A percentile compares a stretch with the other conserved stretches of the same genome.
Conservation (phyloP, 1,284 basidiomycete genomes). For the Cerioporus squamosus region DNA sequence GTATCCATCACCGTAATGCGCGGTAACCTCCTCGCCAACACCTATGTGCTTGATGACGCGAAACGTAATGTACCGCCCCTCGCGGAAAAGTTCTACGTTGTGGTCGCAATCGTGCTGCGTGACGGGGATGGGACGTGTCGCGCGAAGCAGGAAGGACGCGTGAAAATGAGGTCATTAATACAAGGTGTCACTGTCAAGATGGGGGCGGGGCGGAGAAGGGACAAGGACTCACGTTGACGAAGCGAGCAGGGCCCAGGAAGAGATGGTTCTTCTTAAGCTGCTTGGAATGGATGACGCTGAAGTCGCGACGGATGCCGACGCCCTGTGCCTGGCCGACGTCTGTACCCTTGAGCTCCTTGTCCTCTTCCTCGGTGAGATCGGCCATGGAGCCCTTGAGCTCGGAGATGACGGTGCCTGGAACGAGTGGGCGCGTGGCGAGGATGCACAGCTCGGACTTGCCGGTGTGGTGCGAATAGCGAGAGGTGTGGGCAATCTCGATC, state of each 20-base stretch:
- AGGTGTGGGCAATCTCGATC: slow-evolving; percentile 87
- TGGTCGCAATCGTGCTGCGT: slow-evolving; percentile 88
- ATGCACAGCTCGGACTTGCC: slow-evolving; percentile 92
- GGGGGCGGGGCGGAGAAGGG: slow-evolving; percentile 1
- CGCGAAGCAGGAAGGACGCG: background rate
- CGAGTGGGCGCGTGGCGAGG: slow-evolving; percentile 77
- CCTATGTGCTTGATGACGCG: slow-evolving; percentile 81
- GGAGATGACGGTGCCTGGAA: slow-evolving; percentile 73
- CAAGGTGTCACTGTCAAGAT: background rate
- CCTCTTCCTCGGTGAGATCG: slow-evolving; percentile 80
- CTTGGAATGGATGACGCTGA: slow-evolving; percentile 90
- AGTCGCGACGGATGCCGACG: slow-evolving; percentile 79
- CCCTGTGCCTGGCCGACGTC: slow-evolving; percentile 61
- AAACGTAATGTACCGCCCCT: slow-evolving; percentile 89
- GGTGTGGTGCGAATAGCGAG: slow-evolving; percentile 82
- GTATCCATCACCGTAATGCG: slow-evolving; percentile 84
- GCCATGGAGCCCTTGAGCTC: slow-evolving; percentile 90
- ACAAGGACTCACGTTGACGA: slow-evolving; percentile 79
- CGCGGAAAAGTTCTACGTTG: slow-evolving; percentile 86
- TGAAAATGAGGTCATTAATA: background rate
- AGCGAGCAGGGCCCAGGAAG: slow-evolving; percentile 90
- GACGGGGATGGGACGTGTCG: background rate
- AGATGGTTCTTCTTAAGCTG: slow-evolving; percentile 92
- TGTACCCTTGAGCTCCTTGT: slow-evolving; percentile 79
- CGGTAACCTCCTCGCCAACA: slow-evolving; percentile 86